Base-by-base conservation (phyloP, 2,329 filamentous ascomycete genomes). In the Neonectria neomacrospora region DNA sequence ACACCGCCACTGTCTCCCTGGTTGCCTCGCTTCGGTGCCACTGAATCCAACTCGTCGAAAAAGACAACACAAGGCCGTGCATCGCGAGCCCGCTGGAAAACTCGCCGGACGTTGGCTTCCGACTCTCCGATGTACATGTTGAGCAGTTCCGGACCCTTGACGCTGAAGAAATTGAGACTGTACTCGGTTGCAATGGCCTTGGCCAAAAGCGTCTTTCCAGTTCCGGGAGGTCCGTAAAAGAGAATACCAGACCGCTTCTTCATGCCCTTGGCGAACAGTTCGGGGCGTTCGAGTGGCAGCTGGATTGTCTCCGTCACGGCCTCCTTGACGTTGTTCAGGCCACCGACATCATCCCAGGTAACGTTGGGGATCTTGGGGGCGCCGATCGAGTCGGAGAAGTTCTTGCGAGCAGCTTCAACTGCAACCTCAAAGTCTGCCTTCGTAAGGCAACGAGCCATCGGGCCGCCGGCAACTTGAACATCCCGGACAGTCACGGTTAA, bases 321-420 rank as follows among this genome's bases (percentile, higher is more conserved):
- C 70, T 97, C 94, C 81, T 98, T 98, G 77, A 98, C 94, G 72
- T 97, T 94, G 30, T 91, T 90, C 32, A 98, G 85, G 53, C 96
- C 95, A 77, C 95, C 95, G 20, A 99, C 95, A 76, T 99, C 95
- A 70, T 95, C 91, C 95, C 95, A 99, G 22, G 91, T 91, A 7
- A 99, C 96, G 67, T 97, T 97, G 7, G 95, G 96, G 66, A 98
- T 98, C 85, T 98, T 98, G 2, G 96, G 96, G 5, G 96, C 96
- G 23, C 96, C 96, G 67, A 99, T 99, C 0, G 95, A 91, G 77
- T 98, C 96, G 6, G 96, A 95, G 76, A 99, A 99, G 79, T 97
- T 98, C 85, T 97, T 97, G 58, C 96, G 90, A 1, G 96, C 96
- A 6, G 94, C 93, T 63, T 98, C 95, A 3, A 99, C 95, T 0